Evolutionary conservation across 2,329 filamentous ascomycete species (phyloP).

Genomic region (Podosphaera aphanis): DNA sequence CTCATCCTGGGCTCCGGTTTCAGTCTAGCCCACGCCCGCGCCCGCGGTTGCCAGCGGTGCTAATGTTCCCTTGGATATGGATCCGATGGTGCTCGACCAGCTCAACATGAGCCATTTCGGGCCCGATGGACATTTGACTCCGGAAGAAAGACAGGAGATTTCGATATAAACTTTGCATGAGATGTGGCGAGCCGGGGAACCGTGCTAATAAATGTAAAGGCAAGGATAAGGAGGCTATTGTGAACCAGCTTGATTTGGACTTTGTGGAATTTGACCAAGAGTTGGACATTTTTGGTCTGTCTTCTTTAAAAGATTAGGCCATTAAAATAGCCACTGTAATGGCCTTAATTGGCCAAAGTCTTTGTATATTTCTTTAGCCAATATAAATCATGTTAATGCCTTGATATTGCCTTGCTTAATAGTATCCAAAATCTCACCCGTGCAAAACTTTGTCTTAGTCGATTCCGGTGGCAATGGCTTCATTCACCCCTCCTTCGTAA

Average conservation of each 20-base stretch:
- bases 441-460: not conserved
- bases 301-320: not conserved
- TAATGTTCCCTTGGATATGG: not conserved
- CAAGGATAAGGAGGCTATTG: not conserved
- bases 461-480: constrained; percentile 1
- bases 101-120: not conserved
- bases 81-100: not conserved
- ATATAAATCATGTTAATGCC: not conserved
- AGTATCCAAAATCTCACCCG: not conserved
- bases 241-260: no score
- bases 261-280: not conserved
- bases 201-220: not conserved
- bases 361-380: no score
- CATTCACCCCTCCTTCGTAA: no score
- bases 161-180: not conserved
- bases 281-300: no score
- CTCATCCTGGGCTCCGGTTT: no score
- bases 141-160: not conserved
- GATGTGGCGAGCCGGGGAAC: not conserved
- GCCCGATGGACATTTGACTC: not conserved
- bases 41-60: not conserved
- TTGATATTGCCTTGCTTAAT: not conserved
- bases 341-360: not conserved
- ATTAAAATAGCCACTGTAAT: not conserved
- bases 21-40: not conserved